Evolutionary conservation across 164 flowering plant species (phyloP).

Genomic region (Akebia trifoliata): DNA sequence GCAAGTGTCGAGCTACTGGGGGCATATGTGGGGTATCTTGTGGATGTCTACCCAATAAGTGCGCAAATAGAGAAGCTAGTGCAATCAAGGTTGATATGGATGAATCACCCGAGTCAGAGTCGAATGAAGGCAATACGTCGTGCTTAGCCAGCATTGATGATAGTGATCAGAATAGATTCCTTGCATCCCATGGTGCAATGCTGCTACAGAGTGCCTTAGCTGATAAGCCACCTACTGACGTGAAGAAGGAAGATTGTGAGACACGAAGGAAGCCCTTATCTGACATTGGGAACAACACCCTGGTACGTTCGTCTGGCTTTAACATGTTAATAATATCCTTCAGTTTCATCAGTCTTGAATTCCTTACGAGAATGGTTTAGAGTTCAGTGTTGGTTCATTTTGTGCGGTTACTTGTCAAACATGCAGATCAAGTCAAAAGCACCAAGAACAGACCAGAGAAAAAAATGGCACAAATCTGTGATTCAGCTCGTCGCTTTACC

Average conservation of each 20-base stretch:
- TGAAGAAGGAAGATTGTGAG: slow-evolving; percentile 28
- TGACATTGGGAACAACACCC: slow-evolving; percentile 90
- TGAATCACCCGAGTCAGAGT: slow-evolving; percentile 17
- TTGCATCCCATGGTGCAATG: slow-evolving; percentile 72
- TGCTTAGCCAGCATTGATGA: slow-evolving; percentile 22
- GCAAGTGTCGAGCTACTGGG: slow-evolving; percentile 56
- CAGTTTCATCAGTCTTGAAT: too few species aligned
- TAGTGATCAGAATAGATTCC: slow-evolving; percentile 26
- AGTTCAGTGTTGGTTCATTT: too few species aligned
- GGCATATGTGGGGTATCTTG: slow-evolving; percentile 55
- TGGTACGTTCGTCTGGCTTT: slow-evolving; percentile 36
- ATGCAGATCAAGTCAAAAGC: slow-evolving; percentile 59
- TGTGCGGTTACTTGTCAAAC: background rate
- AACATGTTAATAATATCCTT: too few species aligned
- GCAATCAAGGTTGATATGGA: slow-evolving; percentile 10
- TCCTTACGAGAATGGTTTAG: background rate
- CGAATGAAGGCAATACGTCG: slow-evolving; percentile 19
- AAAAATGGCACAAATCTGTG: slow-evolving; percentile 63
- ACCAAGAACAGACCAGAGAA: slow-evolving; percentile 58
- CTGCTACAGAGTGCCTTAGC: slow-evolving; percentile 64
- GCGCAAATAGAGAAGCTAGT: slow-evolving; percentile 48
- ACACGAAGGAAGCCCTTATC: slow-evolving; percentile 65
- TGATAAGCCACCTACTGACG: slow-evolving; percentile 40
- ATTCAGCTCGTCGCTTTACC: slow-evolving; percentile 74
- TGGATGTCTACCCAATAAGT: slow-evolving; percentile 46